phyloP scores from a whole-genome alignment of 306 rosid species.

The Cercis canadensis region DNA sequence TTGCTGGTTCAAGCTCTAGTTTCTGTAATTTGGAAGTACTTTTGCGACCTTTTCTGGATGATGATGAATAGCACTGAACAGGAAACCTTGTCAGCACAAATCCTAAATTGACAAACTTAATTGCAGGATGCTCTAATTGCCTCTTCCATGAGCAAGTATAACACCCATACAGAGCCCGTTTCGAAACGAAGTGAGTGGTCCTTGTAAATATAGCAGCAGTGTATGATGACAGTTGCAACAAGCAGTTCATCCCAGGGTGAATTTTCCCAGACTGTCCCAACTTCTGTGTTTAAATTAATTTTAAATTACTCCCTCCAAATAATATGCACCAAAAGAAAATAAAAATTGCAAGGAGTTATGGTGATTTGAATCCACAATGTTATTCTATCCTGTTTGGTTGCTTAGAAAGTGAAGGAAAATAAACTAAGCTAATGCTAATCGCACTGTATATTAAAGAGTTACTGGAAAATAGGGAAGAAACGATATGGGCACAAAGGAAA shows the following conservation, averaged over 20 bases:
- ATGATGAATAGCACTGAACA: slow-evolving; percentile 68
- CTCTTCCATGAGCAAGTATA: slow-evolving; percentile 41
- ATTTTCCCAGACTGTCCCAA: slow-evolving; percentile 11
- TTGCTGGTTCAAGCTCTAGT: slow-evolving; percentile 43
- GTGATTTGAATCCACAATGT: background rate
- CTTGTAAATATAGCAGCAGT: slow-evolving; percentile 53
- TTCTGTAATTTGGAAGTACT: slow-evolving; percentile 37
- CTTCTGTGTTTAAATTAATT: slow-evolving; percentile 8
- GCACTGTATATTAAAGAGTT: background rate
- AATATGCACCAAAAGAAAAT: background rate
- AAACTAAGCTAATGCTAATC: background rate
- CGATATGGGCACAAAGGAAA: background rate
- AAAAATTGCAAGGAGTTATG: background rate
- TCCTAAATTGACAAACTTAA: slow-evolving; percentile 41
- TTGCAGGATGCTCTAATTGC: slow-evolving; percentile 4
- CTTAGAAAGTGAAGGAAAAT: slow-evolving; percentile 14
- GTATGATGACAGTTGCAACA: slow-evolving; percentile 56
- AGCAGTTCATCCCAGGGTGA: slow-evolving; percentile 63
- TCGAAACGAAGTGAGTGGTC: slow-evolving; percentile 38
- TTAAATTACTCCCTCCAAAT: background rate
- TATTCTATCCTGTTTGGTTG: slow-evolving; percentile 7
- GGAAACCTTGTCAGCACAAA: slow-evolving; percentile 39
- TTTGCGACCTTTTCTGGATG: slow-evolving; percentile 53
- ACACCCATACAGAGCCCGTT: slow-evolving; percentile 36
- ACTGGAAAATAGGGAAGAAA: background rate